phyloP scores from a whole-genome alignment of 2,329 filamentous ascomycete genomes.

The Sodiomyces alkalinus region DNA sequence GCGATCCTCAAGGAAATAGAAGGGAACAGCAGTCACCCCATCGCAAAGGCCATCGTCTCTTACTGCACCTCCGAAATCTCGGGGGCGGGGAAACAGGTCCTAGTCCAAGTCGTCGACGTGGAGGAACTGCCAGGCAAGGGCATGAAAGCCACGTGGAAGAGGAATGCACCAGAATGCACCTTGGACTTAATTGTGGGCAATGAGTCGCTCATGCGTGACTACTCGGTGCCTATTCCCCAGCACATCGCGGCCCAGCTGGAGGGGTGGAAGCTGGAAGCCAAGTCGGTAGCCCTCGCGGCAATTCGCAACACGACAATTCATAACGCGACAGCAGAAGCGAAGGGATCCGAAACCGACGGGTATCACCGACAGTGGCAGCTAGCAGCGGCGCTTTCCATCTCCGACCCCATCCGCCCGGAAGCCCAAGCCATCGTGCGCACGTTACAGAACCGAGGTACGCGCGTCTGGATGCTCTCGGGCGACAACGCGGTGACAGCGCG shows the following conservation, averaged over 20 bases:
- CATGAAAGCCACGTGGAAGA: constrained; percentile 44
- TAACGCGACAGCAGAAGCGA: constrained; percentile 2
- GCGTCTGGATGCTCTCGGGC: constrained; percentile 85
- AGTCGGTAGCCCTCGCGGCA: constrained; percentile 47
- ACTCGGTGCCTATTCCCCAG: constrained; percentile 22
- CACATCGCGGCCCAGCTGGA: constrained; percentile 23
- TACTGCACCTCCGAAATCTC: constrained; percentile 35
- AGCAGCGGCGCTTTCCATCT: constrained; percentile 55
- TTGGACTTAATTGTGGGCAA: constrained; percentile 54
- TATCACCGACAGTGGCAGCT: constrained; percentile 40
- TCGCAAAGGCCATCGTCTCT: constrained; percentile 53
- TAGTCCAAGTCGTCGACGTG: constrained; percentile 29
- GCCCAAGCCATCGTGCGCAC: constrained; percentile 47
- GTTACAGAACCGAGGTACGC: constrained; percentile 49
- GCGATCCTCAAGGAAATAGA: constrained; percentile 46
- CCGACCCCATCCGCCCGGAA: constrained; percentile 68
- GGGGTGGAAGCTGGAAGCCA: constrained; percentile 46
- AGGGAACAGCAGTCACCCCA: constrained; percentile 57
- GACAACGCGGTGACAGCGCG: constrained; percentile 77
- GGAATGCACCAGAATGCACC: no score
- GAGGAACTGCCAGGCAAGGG: constrained; percentile 61
- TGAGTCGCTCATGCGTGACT: constrained; percentile 48
- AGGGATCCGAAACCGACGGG: no score
- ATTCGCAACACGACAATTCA: constrained; percentile 17
- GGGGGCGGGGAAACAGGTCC: no score